Base-by-base conservation (phyloP, 2,329 filamentous ascomycete species). In the Botrytis aclada region DNA sequence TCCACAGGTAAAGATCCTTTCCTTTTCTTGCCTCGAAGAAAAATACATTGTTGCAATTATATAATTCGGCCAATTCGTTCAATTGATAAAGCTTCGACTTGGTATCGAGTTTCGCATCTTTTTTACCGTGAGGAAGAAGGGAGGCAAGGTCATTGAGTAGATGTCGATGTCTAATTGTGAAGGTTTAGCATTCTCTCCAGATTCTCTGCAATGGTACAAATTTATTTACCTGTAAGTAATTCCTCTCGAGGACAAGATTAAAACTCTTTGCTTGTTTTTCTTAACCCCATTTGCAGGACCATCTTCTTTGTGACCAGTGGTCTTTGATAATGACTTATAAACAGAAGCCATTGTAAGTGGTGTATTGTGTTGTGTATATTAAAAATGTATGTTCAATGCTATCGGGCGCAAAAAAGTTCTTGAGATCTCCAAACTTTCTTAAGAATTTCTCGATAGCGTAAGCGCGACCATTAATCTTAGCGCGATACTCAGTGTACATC, bases 21-120 rank as follows among this genome's bases (percentile, higher is more conserved):
- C 92, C 93, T 83, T 98, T 99, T 74, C 95, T 88, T 63, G 95
- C 95, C 84, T 99, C 95, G 81, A 98, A 97, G 85, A 97, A 99
- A 75, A 98, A 88, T 73, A 96, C 89, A 81, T 97, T 95, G 84
- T 97, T 97, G 88, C 93, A 97, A 81, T 96, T 97, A 86, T 97
- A 96, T 43, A 97, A 87, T 76, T 91, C 89, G 78, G 84, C 80
- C 58, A 85, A 80, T 80, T 95, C 93, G 84, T 96, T 96, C 69
- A 97, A 88, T 81, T 92, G 86, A 87, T 90, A 88, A 78, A 94
- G 87, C 85, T 96, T 94, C 54, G 93, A 95, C 84, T 98, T 98
- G 70, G 94, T 96, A 83, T 99, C 96, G 77, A 98, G 93, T 84
- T 99, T 99, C 78, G 93, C 94, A 82, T 99, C 96, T 85, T 97